These are phyloP conservation scores for Helicostylum pulchrum DNA, from an alignment of 192 early-diverging fungal species.

Conservation along the genomic window DNA sequence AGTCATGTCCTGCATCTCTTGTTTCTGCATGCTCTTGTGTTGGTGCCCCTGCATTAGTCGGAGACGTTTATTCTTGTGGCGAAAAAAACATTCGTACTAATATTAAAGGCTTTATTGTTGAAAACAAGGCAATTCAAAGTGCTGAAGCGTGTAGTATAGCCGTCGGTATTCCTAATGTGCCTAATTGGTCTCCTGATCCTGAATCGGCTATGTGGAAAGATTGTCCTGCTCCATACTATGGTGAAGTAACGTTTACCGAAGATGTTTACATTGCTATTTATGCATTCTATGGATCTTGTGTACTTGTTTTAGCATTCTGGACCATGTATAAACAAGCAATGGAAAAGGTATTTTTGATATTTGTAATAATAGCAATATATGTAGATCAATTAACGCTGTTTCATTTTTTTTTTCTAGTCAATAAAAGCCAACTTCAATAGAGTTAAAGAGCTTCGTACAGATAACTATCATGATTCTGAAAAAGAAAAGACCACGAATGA, in stretches of 20 bases:
- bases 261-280: slow-evolving; percentile 33
- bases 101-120: neutral
- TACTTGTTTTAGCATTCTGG: slow-evolving; percentile 25
- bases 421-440: slow-evolving; percentile 10
- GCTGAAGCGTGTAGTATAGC: slow-evolving; percentile 14
- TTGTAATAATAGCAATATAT: too few relatives aligned
- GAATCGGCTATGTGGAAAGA: slow-evolving; percentile 23
- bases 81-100: neutral
- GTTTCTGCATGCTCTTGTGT: slow-evolving; percentile 31
- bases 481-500: neutral
- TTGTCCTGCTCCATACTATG: slow-evolving; percentile 27
- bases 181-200: slow-evolving; percentile 17
- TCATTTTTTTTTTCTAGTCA: neutral
- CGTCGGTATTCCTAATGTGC: neutral
- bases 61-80: slow-evolving; percentile 26
- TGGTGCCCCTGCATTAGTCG: slow-evolving; percentile 21
- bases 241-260: slow-evolving; percentile 22
- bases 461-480: neutral
- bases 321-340: slow-evolving; percentile 20
- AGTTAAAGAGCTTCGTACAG: slow-evolving; percentile 11
- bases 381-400: too few relatives aligned
- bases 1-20: slow-evolving; percentile 31
- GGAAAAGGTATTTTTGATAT: slow-evolving; percentile 4
- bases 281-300: slow-evolving; percentile 17
- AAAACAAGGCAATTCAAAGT: slow-evolving; percentile 27